phyloP scores from a whole-genome alignment of 2,329 filamentous ascomycete genomes.

The Verticillium albo-atrum region DNA sequence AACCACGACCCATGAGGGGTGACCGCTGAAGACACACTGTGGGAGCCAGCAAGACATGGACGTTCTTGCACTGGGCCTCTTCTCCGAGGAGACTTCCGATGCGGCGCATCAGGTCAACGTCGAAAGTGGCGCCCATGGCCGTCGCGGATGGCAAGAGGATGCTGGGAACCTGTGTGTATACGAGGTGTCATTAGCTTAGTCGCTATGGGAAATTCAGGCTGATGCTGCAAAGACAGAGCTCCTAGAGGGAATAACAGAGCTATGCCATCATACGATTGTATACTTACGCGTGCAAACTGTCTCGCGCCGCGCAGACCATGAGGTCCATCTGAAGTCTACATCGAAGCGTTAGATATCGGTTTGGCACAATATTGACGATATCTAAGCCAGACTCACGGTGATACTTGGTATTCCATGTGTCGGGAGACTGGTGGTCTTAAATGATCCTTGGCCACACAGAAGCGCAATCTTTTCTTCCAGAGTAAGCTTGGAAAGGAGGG shows the following conservation, averaged over 20 bases:
- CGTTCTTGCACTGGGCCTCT: constrained; percentile 38
- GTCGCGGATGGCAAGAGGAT: constrained; percentile 13
- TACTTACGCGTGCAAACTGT: neutral
- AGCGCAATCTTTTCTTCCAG: neutral
- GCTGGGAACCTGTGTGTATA: neutral
- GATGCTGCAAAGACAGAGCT: neutral
- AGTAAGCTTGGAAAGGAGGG: neutral
- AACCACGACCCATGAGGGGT: constrained; percentile 58
- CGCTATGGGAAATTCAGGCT: neutral
- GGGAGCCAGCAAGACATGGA: constrained; percentile 54
- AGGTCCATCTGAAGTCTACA: neutral
- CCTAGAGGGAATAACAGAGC: too few species aligned
- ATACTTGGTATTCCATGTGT: neutral
- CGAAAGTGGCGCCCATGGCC: constrained; percentile 30
- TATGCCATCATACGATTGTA: constrained; percentile 26
- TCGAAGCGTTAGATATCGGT: neutral
- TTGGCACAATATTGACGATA: too few species aligned
- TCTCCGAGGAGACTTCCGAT: constrained; percentile 7
- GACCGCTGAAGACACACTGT: constrained; percentile 60
- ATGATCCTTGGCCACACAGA: neutral
- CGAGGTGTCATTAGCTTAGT: constrained; percentile 42
- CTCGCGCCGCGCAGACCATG: neutral
- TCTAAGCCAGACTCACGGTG: neutral
- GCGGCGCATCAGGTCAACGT: constrained; percentile 19
- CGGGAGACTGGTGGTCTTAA: neutral